Base-by-base conservation (phyloP, 495 filamentous ascomycete genomes). In the Pyronema domesticum region DNA sequence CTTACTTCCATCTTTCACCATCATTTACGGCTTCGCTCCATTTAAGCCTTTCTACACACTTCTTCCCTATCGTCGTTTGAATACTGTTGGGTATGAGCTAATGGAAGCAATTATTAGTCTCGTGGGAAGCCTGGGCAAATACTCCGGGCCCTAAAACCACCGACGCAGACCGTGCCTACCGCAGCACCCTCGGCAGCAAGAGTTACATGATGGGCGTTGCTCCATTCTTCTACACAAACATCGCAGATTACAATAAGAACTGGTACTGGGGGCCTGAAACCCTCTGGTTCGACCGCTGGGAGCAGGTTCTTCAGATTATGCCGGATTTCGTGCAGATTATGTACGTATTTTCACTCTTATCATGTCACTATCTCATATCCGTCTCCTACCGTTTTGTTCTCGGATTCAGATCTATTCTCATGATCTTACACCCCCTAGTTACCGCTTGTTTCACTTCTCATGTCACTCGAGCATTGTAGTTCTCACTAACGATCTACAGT, bases 121-220 rank as follows among this genome's bases (percentile, higher is more conserved):
- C 45, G 2, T 87, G 85, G 83, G 78, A 79, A 58, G 81, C 82
- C 3, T 89, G 85, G 85, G 81, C 83, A 0, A 68, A 74, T 5
- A 77, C 79, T 14, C 69, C 75, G 2, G 62, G 68, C 0, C 69
- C 73, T 35, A 82, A 80, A 65, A 68, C 69, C 2, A 71, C 70
- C 0, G 65, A 66, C 14, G 71, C 71, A 23, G 83, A 87, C 57
- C 55, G 65, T 15, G 66, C 69, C 0, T 86, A 79, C 67, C 69
- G 71, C 37, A 63, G 69, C 8, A 67, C 66, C 14, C 65, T 75
- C 7, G 51, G 56, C 3, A 73, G 71, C 0, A 84, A 84, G 65
- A 70, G 77, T 6, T 88, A 80, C 67, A 86, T 88, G 83, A 86
- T 86, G 83, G 76, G 77, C 13, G 78, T 85, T 11, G 80, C 80